These are phyloP conservation scores for Mucor sp. DNA, from an alignment of 371 early-diverging fungal genomes.

Conservation along the genomic window DNA sequence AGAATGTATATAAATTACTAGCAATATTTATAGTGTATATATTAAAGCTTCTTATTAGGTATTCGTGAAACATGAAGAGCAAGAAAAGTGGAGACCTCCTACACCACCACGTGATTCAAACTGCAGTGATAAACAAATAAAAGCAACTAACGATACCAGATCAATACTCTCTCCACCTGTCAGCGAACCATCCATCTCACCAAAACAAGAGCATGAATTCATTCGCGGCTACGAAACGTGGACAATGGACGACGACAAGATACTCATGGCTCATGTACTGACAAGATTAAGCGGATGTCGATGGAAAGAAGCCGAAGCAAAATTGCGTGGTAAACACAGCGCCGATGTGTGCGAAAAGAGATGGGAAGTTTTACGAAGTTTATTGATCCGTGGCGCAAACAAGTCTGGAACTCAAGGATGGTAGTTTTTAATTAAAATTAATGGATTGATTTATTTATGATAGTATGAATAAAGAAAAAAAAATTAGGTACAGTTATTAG, in stretches of 20 bases:
- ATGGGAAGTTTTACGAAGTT: constrained; percentile 23
- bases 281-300: constrained; percentile 23
- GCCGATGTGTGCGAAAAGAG: constrained; percentile 18
- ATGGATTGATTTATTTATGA: neutral
- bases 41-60: neutral
- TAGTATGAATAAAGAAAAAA: neutral
- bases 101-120: constrained; percentile 27
- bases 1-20: neutral
- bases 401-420: constrained; percentile 25
- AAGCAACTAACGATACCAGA: neutral
- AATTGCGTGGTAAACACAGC: constrained; percentile 23
- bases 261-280: constrained; percentile 30
- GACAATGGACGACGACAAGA: constrained; percentile 30
- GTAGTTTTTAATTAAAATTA: constrained; percentile 4
- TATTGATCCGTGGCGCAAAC: constrained; percentile 24
- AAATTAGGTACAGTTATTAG: neutral
- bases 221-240: constrained; percentile 37
- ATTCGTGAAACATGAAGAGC: neutral
- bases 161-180: constrained; percentile 23
- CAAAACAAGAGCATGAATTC: constrained; percentile 23
- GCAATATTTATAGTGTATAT: neutral
- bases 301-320: constrained; percentile 27
- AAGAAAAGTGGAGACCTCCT: constrained; percentile 27
- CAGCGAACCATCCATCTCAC: constrained; percentile 10
- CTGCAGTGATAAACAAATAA: neutral